A percentile compares a stretch with the other conserved stretches of the same genome.
Evolutionary conservation across 176 grass and related monocot species (phyloP).

Genomic region (Lolium perenne): DNA sequence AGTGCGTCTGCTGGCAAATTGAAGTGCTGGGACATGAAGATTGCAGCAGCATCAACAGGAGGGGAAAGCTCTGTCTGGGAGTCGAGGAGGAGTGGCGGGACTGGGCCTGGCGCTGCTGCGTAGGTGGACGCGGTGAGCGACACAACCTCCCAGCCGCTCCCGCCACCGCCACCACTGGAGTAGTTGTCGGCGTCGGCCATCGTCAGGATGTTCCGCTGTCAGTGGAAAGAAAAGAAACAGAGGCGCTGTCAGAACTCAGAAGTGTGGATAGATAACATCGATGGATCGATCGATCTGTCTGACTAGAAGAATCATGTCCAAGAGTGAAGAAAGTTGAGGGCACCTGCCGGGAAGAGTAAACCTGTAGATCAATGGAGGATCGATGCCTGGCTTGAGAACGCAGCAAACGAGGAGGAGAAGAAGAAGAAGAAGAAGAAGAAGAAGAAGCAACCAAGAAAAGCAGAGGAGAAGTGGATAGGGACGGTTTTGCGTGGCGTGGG

Average conservation of each 20-base stretch:
- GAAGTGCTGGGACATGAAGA: conserved; percentile 5
- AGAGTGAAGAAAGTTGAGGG: not conserved
- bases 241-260: not conserved
- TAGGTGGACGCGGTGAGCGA: conserved; percentile 64
- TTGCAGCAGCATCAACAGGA: not conserved
- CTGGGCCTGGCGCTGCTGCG: conserved; percentile 53
- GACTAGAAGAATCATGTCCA: not conserved
- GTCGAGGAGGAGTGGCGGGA: not conserved
- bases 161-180: not conserved
- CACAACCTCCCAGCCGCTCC: conserved; percentile 65
- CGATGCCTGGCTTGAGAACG: not conserved
- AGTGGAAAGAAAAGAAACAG: not conserved
- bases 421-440: not conserved
- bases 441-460: not conserved
- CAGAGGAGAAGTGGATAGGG: not conserved
- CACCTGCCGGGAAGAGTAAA: not conserved
- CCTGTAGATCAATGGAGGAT: not conserved
- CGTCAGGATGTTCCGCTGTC: not conserved
- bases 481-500: not conserved
- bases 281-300: not conserved
- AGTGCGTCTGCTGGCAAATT: not conserved
- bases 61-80: not conserved
- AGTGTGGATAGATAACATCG: not conserved
- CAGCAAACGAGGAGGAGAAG: not conserved
- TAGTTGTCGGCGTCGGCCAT: not conserved